Conservation (phyloP, 352 stramenopile genomes). For the Elongisporangium prolatum region DNA sequence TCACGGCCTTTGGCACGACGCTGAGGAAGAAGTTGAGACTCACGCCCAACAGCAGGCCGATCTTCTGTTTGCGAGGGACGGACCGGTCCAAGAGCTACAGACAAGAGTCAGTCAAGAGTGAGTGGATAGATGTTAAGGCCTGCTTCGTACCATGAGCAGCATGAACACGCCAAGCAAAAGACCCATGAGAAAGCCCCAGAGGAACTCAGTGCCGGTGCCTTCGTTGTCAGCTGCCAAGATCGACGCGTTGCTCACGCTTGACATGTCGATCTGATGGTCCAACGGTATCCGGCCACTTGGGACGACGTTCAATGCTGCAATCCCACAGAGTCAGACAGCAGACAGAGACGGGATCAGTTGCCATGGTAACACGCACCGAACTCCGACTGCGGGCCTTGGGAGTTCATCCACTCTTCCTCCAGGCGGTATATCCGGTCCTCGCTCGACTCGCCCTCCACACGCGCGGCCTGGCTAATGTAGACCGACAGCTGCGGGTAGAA, state of each 20-base stretch:
- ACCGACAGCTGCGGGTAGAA: slow-evolving; percentile 85
- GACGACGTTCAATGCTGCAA: slow-evolving; percentile 73
- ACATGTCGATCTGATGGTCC: slow-evolving; percentile 84
- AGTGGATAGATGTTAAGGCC: slow-evolving; percentile 3
- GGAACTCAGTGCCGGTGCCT: slow-evolving; percentile 84
- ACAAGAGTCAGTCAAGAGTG: neutral
- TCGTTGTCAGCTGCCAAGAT: slow-evolving; percentile 84
- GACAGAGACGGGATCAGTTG: too few species aligned
- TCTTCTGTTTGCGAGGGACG: slow-evolving; percentile 84
- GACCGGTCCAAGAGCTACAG: slow-evolving; percentile 76
- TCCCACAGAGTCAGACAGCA: too few species aligned
- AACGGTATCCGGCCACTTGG: slow-evolving; percentile 62
- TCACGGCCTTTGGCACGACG: slow-evolving; percentile 76
- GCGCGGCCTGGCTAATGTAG: slow-evolving; percentile 79
- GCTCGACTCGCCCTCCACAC: slow-evolving; percentile 65
- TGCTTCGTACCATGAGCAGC: slow-evolving; percentile 80
- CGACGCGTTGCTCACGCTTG: slow-evolving; percentile 65
- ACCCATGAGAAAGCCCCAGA: slow-evolving; percentile 87
- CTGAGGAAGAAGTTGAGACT: slow-evolving; percentile 90
- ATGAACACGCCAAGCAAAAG: slow-evolving; percentile 87
- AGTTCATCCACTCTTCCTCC: slow-evolving; percentile 87
- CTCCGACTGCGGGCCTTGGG: slow-evolving; percentile 82
- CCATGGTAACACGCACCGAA: slow-evolving; percentile 80
- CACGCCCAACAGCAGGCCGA: slow-evolving; percentile 77
- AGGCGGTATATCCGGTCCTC: slow-evolving; percentile 87